A percentile compares a stretch with the other conserved stretches of the same genome.
phyloP scores from a whole-genome alignment of 2,329 filamentous ascomycete genomes.

The Cucurbitaria berberidis region DNA sequence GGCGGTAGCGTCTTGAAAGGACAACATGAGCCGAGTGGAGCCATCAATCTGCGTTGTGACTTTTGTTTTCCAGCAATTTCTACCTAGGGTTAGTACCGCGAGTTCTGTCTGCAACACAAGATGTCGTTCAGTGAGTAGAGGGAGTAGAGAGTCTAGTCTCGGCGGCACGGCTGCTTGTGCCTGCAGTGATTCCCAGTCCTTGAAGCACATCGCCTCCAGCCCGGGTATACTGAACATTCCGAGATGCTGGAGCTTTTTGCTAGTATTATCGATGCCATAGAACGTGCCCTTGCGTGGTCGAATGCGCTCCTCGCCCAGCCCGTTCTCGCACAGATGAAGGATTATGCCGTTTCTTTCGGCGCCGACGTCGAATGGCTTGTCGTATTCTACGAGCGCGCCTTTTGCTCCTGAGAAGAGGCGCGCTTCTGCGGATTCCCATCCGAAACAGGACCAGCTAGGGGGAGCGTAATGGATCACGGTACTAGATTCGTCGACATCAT shows the following conservation, averaged over 20 bases:
- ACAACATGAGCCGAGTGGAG: background rate
- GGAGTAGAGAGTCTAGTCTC: background rate
- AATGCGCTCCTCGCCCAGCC: background rate
- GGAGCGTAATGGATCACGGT: background rate
- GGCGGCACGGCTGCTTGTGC: background rate
- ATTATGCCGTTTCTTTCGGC: background rate
- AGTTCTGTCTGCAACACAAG: background rate
- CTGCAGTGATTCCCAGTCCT: background rate
- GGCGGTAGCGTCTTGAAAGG: background rate
- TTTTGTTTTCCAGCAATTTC: background rate
- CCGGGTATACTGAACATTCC: background rate
- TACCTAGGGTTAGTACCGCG: background rate
- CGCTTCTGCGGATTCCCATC: background rate
- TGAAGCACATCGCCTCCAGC: background rate
- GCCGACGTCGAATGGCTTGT: background rate
- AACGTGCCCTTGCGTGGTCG: background rate
- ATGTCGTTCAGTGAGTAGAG: background rate
- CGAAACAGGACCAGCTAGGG: constrained; percentile 5
- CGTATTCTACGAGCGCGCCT: background rate
- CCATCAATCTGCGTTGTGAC: background rate
- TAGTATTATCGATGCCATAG: background rate
- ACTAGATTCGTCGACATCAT: background rate
- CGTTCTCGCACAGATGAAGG: background rate
- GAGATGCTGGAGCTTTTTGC: background rate
- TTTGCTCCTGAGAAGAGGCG: background rate